A percentile compares a stretch with the other conserved stretches of the same genome.
Evolutionary conservation across 345 rosid genomes (phyloP).

Genomic region (Camelina neglecta): DNA sequence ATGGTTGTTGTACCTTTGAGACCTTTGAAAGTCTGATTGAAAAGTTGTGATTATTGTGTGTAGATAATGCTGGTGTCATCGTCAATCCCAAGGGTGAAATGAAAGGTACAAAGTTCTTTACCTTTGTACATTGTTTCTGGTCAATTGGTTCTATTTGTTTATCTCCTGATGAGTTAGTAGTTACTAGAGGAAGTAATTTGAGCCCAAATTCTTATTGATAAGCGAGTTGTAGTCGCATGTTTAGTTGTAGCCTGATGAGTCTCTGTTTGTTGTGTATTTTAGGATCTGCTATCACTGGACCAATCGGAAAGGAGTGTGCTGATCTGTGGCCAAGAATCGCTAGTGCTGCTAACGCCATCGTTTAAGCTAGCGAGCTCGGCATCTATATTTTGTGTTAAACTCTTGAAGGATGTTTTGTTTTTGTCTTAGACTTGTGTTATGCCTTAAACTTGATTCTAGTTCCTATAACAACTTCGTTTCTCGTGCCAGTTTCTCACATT

Average conservation of each 20-base stretch:
- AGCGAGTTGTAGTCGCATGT: neutral
- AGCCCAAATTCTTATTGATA: neutral
- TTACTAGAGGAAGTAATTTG: neutral
- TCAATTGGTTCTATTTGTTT: neutral
- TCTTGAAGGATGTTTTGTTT: constrained; percentile 34
- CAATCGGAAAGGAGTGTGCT: constrained; percentile 86
- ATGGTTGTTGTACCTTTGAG: neutral
- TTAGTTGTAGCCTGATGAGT: neutral
- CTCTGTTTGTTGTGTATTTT: neutral
- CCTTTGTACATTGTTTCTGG: neutral
- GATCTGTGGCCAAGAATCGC: constrained; percentile 73
- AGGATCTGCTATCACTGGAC: constrained; percentile 90
- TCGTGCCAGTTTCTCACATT: no score
- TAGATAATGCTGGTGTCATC: constrained; percentile 82
- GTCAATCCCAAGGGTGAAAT: constrained; percentile 88
- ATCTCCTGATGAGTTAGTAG: neutral
- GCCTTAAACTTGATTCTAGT: constrained; percentile 8
- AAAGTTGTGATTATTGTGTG: constrained; percentile 3
- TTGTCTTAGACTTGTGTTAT: constrained; percentile 24
- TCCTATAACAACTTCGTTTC: neutral
- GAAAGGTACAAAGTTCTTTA: constrained; percentile 56
- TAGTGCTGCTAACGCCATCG: constrained; percentile 52
- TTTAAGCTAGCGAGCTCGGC: constrained; percentile 15
- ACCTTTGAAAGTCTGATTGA: neutral
- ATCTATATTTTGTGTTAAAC: constrained; percentile 17